Evolutionary conservation across 1,139 yeast species (phyloP).

Genomic region (Hyphopichia khmerensis): DNA sequence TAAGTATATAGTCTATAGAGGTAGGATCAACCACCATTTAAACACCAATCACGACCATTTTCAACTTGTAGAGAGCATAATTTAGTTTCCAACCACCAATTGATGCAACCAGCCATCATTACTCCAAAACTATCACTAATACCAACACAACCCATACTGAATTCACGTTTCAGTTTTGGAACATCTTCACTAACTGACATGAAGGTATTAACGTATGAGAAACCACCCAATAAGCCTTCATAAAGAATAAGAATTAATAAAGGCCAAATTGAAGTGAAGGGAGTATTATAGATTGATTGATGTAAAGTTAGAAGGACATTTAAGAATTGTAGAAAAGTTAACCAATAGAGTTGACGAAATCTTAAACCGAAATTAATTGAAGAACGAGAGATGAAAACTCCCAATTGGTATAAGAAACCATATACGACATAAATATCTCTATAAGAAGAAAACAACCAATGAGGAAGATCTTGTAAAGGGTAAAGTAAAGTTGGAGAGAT

Average conservation of each 20-base stretch:
- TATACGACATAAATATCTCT: slow-evolving; percentile 91
- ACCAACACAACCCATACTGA: slow-evolving; percentile 91
- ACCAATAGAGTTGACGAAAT: slow-evolving; percentile 54
- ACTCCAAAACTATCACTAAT: slow-evolving; percentile 90
- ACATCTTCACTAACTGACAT: slow-evolving; percentile 70
- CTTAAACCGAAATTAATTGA: slow-evolving; percentile 67
- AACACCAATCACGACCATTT: slow-evolving; percentile 67
- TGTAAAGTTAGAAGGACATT: slow-evolving; percentile 58
- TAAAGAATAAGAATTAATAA: slow-evolving; percentile 67
- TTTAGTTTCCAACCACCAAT: slow-evolving; percentile 68
- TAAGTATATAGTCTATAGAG: too few relatives aligned
- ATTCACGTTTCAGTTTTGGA: slow-evolving; percentile 61
- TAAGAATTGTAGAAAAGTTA: slow-evolving; percentile 66
- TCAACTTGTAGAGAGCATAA: slow-evolving; percentile 71
- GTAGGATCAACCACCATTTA: slow-evolving; percentile 9
- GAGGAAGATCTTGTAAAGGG: slow-evolving; percentile 66
- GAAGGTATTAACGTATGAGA: slow-evolving; percentile 86
- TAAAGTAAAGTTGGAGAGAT: slow-evolving; percentile 83
- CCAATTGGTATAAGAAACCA: slow-evolving; percentile 89
- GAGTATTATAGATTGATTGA: slow-evolving; percentile 66
- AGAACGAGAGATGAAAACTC: slow-evolving; percentile 88
- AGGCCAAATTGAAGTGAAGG: slow-evolving; percentile 56
- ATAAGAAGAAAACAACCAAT: slow-evolving; percentile 55
- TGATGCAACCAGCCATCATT: slow-evolving; percentile 74
- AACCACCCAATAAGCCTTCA: slow-evolving; percentile 90